Conservation (phyloP, 2,329 filamentous ascomycete genomes). For the Cladosporium colombiae region DNA sequence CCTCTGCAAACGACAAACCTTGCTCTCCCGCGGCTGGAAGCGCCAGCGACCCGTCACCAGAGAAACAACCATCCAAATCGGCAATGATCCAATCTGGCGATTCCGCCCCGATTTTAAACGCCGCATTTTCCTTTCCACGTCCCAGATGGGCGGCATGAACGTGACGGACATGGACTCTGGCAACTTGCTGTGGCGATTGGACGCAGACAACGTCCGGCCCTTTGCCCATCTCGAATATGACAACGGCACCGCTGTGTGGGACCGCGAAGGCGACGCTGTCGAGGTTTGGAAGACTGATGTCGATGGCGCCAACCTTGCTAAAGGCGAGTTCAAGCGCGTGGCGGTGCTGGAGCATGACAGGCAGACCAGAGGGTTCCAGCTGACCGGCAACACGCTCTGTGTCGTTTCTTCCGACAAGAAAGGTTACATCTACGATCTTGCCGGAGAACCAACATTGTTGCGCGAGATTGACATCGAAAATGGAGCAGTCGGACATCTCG, state of each 20-base stretch:
- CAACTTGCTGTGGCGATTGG: constrained; percentile 41
- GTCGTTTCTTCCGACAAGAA: constrained; percentile 48
- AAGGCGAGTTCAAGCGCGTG: constrained; percentile 45
- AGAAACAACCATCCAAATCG: constrained; percentile 45
- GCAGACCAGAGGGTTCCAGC: constrained; percentile 49
- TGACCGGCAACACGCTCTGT: constrained; percentile 47
- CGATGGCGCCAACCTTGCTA: constrained; percentile 26
- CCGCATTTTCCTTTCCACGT: constrained; percentile 49
- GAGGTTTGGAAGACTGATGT: constrained; percentile 48
- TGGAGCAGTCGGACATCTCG: constrained; percentile 48
- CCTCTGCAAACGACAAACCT: constrained; percentile 44
- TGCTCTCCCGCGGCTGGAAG: constrained; percentile 45
- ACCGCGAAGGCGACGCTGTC: constrained; percentile 46
- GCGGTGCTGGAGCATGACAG: constrained; percentile 46
- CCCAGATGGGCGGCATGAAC: constrained; percentile 47
- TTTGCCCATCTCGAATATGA: constrained; percentile 52
- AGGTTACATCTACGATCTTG: constrained; percentile 50
- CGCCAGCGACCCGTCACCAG: constrained; percentile 36
- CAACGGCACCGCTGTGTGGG: constrained; percentile 49
- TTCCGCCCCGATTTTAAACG: constrained; percentile 51
- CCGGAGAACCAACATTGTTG: constrained; percentile 36
- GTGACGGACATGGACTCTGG: constrained; percentile 52
- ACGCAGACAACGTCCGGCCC: constrained; percentile 37
- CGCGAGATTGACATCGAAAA: constrained; percentile 43
- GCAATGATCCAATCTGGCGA: constrained; percentile 47